Base-by-base conservation (phyloP, 805 yeast genomes). In the Kodamaea neixiangensis region DNA sequence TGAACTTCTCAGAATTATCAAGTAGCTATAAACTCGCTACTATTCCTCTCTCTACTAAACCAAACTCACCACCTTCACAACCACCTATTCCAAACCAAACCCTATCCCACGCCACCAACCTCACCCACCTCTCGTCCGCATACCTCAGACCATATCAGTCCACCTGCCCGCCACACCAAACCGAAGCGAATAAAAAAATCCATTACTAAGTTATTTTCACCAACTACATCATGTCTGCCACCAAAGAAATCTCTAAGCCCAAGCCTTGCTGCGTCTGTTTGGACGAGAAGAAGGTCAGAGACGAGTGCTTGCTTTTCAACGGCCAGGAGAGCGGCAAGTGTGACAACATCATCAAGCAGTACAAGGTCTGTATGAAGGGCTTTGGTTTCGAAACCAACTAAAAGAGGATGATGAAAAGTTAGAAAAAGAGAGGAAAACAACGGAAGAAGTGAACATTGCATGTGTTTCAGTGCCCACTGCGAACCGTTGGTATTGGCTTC, bases 251-350 rank as follows among this genome's bases (percentile, higher is more conserved):
- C 47, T 34, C 70, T 35, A 86, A 89, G 65, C 96, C 96, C 57
- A 93, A 92, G 72, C 97, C 99, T 52, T 93, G 99, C 71, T 93
- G 98, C 65, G 98, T 93, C 18, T 94, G 98, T 69, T 80, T 85
- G 59, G 87, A 87, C 31, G 90, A 90, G 63, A 90, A 90, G 71
- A 79, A 86, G 54, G 67, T 72, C 19, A 81, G 98, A 64, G 99
- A 93, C 63, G 92, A 91, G 62, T 94, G 98, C 66, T 73, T 93
- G 50, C 77, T 93, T 55, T 71, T 81, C 58, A 83, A 88, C 60
- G 97, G 97, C 44, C 86, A 86, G 58, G 97, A 91, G 15, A 77
- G 88, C 43, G 89, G 85, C 29, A 86, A 89, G 60, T 93, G 99
- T 70, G 80, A 84, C 52, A 80, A 79, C 49, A 67, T 89, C 47